Evolutionary conservation across 208 protist genomes (phyloP).

Genomic region (Porcisia deanei): DNA sequence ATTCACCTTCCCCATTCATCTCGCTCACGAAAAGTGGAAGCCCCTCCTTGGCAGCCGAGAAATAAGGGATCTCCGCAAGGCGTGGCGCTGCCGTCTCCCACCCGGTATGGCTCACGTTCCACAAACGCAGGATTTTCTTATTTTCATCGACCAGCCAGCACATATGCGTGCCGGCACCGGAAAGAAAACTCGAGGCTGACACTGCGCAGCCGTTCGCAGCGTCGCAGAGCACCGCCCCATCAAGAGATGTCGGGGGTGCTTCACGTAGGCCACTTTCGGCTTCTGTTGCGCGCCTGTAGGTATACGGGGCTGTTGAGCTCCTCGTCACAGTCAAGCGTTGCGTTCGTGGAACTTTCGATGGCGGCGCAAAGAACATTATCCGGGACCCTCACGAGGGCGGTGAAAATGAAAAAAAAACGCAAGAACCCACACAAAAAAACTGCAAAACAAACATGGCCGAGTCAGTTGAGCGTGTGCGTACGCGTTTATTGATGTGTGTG

Average conservation of each 20-base stretch:
- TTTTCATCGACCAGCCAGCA: slow-evolving; percentile 84
- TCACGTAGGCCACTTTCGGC: slow-evolving; percentile 8
- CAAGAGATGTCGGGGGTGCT: slow-evolving; percentile 21
- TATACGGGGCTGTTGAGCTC: slow-evolving; percentile 11
- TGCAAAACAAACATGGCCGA: neutral
- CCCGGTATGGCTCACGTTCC: slow-evolving; percentile 54
- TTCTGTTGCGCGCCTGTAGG: slow-evolving; percentile 24
- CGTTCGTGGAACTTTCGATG: slow-evolving; percentile 72
- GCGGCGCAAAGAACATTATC: slow-evolving; percentile 59
- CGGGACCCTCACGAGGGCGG: neutral
- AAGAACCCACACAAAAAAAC: neutral
- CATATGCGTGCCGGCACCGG: slow-evolving; percentile 62
- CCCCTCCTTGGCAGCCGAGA: slow-evolving; percentile 53
- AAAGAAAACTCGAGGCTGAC: slow-evolving; percentile 47
- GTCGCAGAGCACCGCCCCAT: slow-evolving; percentile 21
- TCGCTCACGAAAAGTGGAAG: slow-evolving; percentile 77
- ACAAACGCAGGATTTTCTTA: slow-evolving; percentile 62
- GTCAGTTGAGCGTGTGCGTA: neutral
- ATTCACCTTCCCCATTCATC: slow-evolving; percentile 60
- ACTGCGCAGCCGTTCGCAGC: neutral
- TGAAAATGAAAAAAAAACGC: neutral
- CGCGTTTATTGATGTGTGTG: neutral
- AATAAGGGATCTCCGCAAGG: slow-evolving; percentile 68
- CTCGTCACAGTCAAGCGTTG: slow-evolving; percentile 45
- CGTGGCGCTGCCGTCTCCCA: slow-evolving; percentile 57